phyloP scores from a whole-genome alignment of 2,329 filamentous ascomycete species.

The Epichloe typhina region DNA sequence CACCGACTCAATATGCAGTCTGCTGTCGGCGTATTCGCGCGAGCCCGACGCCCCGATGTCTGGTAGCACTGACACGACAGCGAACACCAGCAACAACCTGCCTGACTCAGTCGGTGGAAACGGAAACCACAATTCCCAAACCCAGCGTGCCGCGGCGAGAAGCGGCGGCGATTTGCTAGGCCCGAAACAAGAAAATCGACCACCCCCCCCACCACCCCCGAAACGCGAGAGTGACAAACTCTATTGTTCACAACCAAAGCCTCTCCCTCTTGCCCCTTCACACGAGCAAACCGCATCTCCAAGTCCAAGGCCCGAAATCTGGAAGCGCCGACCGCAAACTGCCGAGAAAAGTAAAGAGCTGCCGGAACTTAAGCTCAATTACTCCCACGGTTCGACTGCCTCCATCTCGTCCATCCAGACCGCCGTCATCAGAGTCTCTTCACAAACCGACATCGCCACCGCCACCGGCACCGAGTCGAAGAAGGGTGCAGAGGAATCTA shows the following conservation, averaged over 20 bases:
- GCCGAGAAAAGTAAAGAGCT: conserved; percentile 33
- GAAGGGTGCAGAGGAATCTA: background rate
- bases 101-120: conserved; percentile 1
- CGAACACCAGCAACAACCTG: conserved; percentile 1
- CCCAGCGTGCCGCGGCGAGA: background rate
- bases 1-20: conserved; percentile 37
- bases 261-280: conserved; percentile 6
- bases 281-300: conserved; percentile 15
- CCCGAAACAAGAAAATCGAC: background rate
- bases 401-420: conserved; percentile 11
- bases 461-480: background rate
- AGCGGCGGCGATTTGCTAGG: background rate
- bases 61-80: conserved; percentile 6
- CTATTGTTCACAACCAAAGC: conserved; percentile 3
- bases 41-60: conserved; percentile 25
- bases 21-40: conserved; percentile 41
- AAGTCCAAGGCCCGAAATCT: conserved; percentile 23
- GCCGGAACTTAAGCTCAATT: conserved; percentile 33
- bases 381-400: conserved; percentile 38
- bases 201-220: conserved; percentile 10
- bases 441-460: background rate
- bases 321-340: conserved; percentile 39
- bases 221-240: conserved; percentile 13
- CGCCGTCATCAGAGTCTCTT: conserved; percentile 1
- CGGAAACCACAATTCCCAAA: background rate